Evolutionary conservation across 2,329 filamentous ascomycete genomes (phyloP).

Genomic region (Trichoderma koningiopsis): DNA sequence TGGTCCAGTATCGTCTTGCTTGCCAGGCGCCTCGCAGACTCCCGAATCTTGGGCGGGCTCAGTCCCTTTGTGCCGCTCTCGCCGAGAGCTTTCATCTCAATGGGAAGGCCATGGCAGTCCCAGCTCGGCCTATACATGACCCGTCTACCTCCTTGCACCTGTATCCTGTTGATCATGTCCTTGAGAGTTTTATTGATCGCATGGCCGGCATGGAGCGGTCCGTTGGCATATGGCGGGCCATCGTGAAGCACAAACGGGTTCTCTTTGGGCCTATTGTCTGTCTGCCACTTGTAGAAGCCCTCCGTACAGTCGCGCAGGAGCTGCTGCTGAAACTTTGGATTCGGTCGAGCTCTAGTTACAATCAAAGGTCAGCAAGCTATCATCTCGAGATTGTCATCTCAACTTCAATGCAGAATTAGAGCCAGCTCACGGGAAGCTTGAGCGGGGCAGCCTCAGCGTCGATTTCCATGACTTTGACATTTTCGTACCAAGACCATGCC

Average conservation of each 20-base stretch:
- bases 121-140: constrained; percentile 88
- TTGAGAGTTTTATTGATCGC: constrained; percentile 97
- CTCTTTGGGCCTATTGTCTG: constrained; percentile 54
- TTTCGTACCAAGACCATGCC: constrained; percentile 36
- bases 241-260: constrained; percentile 83
- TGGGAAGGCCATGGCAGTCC: constrained; percentile 97
- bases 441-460: constrained; percentile 74
- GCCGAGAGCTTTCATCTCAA: constrained; percentile 91
- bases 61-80: constrained; percentile 46
- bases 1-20: constrained; percentile 69
- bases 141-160: constrained; percentile 70
- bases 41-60: constrained; percentile 61
- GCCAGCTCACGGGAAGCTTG: constrained; percentile 68
- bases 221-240: constrained; percentile 96
- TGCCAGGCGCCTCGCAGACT: constrained; percentile 66
- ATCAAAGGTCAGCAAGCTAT: constrained; percentile 1
- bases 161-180: constrained; percentile 83
- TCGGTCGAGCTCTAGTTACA: constrained; percentile 52
- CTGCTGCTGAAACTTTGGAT: constrained; percentile 50
- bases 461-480: constrained; percentile 69
- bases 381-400: neutral
- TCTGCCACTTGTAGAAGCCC: constrained; percentile 89
- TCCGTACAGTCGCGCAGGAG: constrained; percentile 81
- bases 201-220: constrained; percentile 86
- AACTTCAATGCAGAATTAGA: neutral